Percentiles rank a stretch among this genome's conserved stretches.
These are phyloP conservation scores for Sporothrix brunneoviolacea DNA, from an alignment of 2,329 filamentous ascomycete species.

Conservation along the genomic window DNA sequence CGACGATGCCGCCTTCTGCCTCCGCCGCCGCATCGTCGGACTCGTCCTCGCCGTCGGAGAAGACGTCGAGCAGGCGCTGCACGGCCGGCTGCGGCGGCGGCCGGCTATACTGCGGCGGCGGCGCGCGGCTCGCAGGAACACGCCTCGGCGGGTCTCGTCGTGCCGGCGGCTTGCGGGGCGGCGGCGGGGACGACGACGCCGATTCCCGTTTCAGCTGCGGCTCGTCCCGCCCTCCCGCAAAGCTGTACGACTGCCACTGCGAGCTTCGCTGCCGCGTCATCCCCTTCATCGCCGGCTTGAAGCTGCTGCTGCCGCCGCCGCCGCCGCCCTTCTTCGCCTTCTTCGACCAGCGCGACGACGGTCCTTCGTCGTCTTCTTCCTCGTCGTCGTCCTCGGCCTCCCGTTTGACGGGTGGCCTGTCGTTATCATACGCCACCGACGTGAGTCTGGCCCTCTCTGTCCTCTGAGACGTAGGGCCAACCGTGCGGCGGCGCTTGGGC, in stretches of 20 bases:
- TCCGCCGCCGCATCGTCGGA: neutral
- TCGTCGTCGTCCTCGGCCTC: slow-evolving; percentile 13
- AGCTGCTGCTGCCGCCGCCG: neutral
- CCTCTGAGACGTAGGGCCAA: neutral
- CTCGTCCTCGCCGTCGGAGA: neutral
- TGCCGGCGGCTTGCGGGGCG: too few species aligned
- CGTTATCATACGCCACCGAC: neutral
- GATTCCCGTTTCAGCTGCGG: neutral
- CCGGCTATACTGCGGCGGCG: slow-evolving; percentile 1
- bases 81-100: neutral
- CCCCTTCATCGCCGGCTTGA: slow-evolving; percentile 15
- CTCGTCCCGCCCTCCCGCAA: slow-evolving; percentile 4
- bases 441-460: slow-evolving; percentile 11
- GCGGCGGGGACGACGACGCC: neutral
- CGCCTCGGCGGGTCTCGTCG: neutral
- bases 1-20: neutral
- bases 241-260: slow-evolving; percentile 18
- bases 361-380: slow-evolving; percentile 16
- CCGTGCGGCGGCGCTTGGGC: slow-evolving; percentile 8
- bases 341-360: neutral
- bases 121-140: slow-evolving; percentile 1
- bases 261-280: slow-evolving; percentile 18
- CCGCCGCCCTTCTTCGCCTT: slow-evolving; percentile 20
- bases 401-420: neutral
- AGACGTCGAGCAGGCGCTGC: neutral